Percentiles rank a stretch among this genome's conserved stretches.
Evolutionary conservation across 345 rosid species (phyloP).

Genomic region (Brassica cretica): DNA sequence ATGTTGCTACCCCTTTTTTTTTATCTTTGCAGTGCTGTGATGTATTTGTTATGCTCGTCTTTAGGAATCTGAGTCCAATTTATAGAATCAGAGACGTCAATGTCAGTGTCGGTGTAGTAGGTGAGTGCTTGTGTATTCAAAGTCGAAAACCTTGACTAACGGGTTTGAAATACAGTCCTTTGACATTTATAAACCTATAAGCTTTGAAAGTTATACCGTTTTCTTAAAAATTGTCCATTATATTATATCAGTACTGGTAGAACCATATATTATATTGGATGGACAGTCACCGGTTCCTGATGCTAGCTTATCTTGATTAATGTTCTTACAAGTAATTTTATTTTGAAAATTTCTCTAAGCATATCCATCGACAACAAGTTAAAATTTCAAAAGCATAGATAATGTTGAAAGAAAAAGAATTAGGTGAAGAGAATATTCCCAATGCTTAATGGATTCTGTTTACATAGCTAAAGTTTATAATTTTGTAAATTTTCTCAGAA

Average conservation of each 20-base stretch:
- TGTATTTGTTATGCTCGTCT: constrained; percentile 3
- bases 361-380: neutral
- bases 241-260: neutral
- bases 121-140: neutral
- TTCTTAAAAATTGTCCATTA: neutral
- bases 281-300: neutral
- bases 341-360: neutral
- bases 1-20: neutral
- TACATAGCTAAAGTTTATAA: neutral
- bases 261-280: neutral
- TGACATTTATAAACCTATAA: neutral
- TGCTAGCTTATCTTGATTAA: neutral
- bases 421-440: neutral
- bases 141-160: constrained; percentile 10
- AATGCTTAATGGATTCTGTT: neutral
- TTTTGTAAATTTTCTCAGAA: neutral
- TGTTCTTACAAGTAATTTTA: neutral
- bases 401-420: neutral
- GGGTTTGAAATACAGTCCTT: neutral
- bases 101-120: constrained; percentile 19
- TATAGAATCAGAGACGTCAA: constrained; percentile 15
- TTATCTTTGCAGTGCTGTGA: neutral
- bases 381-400: neutral
- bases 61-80: neutral
- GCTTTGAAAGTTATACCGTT: neutral